Base-by-base conservation (phyloP, 2,329 filamentous ascomycete species). In the Botryotinia convoluta region DNA sequence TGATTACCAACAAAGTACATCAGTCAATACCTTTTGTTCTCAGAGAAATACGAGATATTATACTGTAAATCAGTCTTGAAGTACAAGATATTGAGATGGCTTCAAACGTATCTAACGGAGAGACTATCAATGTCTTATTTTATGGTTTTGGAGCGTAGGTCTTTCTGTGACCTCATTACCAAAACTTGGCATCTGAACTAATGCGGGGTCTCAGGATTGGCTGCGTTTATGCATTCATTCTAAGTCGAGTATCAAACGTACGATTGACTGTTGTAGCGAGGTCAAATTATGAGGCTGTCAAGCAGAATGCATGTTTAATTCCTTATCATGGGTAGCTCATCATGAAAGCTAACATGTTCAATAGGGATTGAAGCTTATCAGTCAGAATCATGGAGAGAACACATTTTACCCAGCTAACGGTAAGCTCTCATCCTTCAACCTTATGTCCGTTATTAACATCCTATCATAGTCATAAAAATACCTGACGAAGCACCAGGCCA, bases 231-330 rank as follows among this genome's bases (percentile, higher is more conserved):
- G 85, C 86, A 12, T 89, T 88, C 74, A 84, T 89, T 51, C 77
- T 88, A 0, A 83, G 82, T 70, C 83, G 85, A 3, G 81, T 79
- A 45, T 75, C 82, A 4, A 80, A 83, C 42, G 83, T 87, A 29
- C 81, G 84, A n/a, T 84, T 90, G 35, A 90, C 88, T 0, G 87
- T 89, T 3, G 85, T 90, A 61, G 90, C 88, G 61, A 85, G 89
- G 37, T 89, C 88, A 0, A 90, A 91, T 78, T 90, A 88, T 80
- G 81, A 84, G 12, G 85, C 84, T 5, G 87, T 91, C 18, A 85
- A 84, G 69, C 79, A 80, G 20, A 82, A 84, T 45, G 89, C 80
- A 80, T 35, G 77, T 81, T 54, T 81, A 83, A 64, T 77, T 76
- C 3, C 14, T 22, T n/a, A 7, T 35, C 4, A 20, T 22, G 44